These are phyloP conservation scores for Misopates orontium DNA, from an alignment of 257 asterid species.

Conservation along the genomic window DNA sequence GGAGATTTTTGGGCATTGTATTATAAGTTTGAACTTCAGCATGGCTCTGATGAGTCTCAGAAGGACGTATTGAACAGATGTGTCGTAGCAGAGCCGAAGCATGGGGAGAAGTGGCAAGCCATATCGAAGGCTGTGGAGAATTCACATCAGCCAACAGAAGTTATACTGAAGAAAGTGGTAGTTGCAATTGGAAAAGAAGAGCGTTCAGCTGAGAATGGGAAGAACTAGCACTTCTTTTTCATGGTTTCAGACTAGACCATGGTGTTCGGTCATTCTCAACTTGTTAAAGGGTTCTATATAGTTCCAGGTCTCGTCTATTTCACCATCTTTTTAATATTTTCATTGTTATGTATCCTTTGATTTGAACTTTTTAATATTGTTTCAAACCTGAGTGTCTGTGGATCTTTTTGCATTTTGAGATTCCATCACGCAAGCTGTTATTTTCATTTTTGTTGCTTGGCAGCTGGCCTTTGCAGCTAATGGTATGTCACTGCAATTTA, in stretches of 20 bases:
- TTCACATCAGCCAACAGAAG: conserved; percentile 81
- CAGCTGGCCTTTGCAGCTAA: no score
- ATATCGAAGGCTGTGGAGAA: conserved; percentile 86
- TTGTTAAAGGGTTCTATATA: no score
- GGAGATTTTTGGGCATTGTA: conserved; percentile 93
- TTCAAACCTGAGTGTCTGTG: no score
- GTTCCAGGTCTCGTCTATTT: not conserved
- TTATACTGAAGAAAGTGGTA: conserved; percentile 80
- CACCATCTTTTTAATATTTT: not conserved
- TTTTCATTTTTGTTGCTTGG: no score
- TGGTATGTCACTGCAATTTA: no score
- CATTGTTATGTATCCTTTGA: not conserved
- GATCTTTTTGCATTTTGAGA: no score
- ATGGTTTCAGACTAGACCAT: not conserved
- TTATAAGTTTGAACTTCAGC: conserved; percentile 76
- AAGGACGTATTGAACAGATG: conserved; percentile 74
- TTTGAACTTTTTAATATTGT: not conserved
- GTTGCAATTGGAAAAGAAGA: conserved; percentile 78
- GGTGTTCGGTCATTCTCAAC: no score
- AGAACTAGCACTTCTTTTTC: conserved; percentile 29
- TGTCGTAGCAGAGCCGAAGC: conserved; percentile 85
- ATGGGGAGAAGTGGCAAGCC: conserved; percentile 88
- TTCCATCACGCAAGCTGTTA: no score
- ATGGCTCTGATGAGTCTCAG: conserved; percentile 67
- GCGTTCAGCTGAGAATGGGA: conserved; percentile 52